Conservation (phyloP, 805 yeast genomes). For the Grigorovia jiainica region DNA sequence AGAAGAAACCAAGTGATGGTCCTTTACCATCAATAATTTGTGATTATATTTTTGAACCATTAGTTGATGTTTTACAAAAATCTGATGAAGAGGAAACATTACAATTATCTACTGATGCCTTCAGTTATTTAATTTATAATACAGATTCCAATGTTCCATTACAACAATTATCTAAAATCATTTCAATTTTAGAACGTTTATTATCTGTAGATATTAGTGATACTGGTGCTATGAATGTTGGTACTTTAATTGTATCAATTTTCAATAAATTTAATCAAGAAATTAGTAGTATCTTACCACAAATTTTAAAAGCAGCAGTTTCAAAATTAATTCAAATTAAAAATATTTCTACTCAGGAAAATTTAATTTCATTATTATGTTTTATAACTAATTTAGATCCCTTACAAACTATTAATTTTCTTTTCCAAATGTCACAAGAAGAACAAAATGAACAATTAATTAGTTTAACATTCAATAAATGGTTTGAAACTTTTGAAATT, state of each 20-base stretch:
- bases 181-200: slow-evolving; percentile 51
- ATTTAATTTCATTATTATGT: slow-evolving; percentile 67
- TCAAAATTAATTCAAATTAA: slow-evolving; percentile 54
- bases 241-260: slow-evolving; percentile 49
- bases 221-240: slow-evolving; percentile 74
- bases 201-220: slow-evolving; percentile 66
- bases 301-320: slow-evolving; percentile 67
- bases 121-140: slow-evolving; percentile 46
- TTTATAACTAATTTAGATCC: slow-evolving; percentile 58
- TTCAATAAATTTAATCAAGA: slow-evolving; percentile 42
- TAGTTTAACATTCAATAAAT: slow-evolving; percentile 53
- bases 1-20: slow-evolving; percentile 21
- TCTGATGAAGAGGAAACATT: slow-evolving; percentile 69
- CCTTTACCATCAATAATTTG: slow-evolving; percentile 20
- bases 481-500: slow-evolving; percentile 77
- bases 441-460: slow-evolving; percentile 35
- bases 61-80: slow-evolving; percentile 20
- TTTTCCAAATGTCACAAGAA: slow-evolving; percentile 34
- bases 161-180: slow-evolving; percentile 22
- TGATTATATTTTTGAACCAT: slow-evolving; percentile 18
- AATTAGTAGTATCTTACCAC: slow-evolving; percentile 32
- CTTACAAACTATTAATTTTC: slow-evolving; percentile 50
- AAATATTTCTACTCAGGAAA: slow-evolving; percentile 67
- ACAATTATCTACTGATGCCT: slow-evolving; percentile 69
- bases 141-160: slow-evolving; percentile 20